Percentiles rank a stretch among this genome's conserved stretches.
Conservation (phyloP, 352 stramenopile genomes). For the Globisporangium sylvaticum region DNA sequence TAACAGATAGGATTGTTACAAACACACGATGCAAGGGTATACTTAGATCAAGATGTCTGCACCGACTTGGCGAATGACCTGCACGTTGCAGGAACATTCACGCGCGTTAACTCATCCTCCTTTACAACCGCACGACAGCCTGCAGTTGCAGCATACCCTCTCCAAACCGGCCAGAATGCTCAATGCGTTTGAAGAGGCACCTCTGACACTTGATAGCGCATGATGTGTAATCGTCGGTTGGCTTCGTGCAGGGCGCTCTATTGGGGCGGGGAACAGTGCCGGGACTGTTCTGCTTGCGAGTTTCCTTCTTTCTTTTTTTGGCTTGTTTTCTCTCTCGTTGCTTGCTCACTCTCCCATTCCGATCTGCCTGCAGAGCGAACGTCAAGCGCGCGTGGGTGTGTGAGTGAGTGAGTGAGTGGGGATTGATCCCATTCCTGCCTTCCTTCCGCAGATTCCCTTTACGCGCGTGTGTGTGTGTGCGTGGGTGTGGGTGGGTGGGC, state of each 20-base stretch:
- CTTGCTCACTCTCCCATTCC: conserved; percentile 6
- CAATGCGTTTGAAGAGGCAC: too few species aligned
- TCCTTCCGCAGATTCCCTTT: conserved; percentile 4
- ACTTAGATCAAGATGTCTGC: neutral
- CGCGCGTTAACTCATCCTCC: conserved; percentile 14
- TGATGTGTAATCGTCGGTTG: neutral
- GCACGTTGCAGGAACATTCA: conserved; percentile 7
- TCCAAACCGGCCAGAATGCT: neutral
- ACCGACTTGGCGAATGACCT: too few species aligned
- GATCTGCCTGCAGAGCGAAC: neutral
- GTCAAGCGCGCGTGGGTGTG: neutral
- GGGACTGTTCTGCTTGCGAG: neutral
- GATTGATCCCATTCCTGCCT: too few species aligned
- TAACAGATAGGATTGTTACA: too few species aligned
- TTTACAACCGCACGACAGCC: neutral
- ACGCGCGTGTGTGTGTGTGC: neutral
- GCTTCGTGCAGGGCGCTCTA: neutral
- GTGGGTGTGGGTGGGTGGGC: too few species aligned
- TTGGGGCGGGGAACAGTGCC: neutral
- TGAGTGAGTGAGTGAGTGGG: too few species aligned
- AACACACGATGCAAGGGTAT: conserved; percentile 1
- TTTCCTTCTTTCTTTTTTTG: conserved; percentile 7
- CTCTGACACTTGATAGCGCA: neutral
- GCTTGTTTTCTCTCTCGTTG: conserved; percentile 5
- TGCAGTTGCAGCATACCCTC: neutral